Conservation (phyloP, 2,329 filamentous ascomycete genomes). For the Exophiala alcalophila region DNA sequence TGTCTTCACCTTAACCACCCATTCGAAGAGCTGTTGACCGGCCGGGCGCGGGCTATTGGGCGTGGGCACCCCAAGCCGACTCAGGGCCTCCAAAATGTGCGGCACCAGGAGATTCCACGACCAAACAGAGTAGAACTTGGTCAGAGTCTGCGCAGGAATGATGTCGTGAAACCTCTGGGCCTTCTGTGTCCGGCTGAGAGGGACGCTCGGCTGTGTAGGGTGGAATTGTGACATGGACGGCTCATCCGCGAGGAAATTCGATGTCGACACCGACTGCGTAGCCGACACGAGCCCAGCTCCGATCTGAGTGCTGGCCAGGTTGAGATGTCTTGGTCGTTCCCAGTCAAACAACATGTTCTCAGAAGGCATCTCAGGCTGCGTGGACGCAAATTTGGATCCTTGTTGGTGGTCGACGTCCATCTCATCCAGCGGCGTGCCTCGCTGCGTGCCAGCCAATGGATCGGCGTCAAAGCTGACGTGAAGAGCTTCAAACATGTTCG, state of each 20-base stretch:
- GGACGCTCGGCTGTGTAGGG: slow-evolving; percentile 69
- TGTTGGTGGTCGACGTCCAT: slow-evolving; percentile 67
- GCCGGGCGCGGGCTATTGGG: slow-evolving; percentile 46
- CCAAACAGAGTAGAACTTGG: slow-evolving; percentile 86
- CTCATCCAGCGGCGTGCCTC: slow-evolving; percentile 45
- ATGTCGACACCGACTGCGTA: slow-evolving; percentile 45
- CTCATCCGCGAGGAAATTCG: slow-evolving; percentile 68
- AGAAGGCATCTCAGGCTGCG: slow-evolving; percentile 77
- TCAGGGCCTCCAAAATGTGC: slow-evolving; percentile 75
- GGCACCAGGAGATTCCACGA: slow-evolving; percentile 72
- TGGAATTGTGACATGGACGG: slow-evolving; percentile 83
- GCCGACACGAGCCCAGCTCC: slow-evolving; percentile 33
- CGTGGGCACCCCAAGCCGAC: slow-evolving; percentile 78
- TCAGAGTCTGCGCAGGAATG: slow-evolving; percentile 79
- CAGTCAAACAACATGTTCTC: slow-evolving; percentile 79
- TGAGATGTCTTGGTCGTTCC: slow-evolving; percentile 68
- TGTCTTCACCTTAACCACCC: slow-evolving; percentile 69
- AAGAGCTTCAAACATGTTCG: slow-evolving; percentile 87
- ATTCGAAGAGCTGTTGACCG: slow-evolving; percentile 53
- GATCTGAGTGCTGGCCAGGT: slow-evolving; percentile 33
- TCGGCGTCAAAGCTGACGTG: slow-evolving; percentile 80
- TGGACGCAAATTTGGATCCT: slow-evolving; percentile 64
- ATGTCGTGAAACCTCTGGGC: slow-evolving; percentile 88
- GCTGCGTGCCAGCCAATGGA: slow-evolving; percentile 51
- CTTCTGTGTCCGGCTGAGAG: slow-evolving; percentile 81